Base-by-base conservation (phyloP, 2,329 filamentous ascomycete genomes). In the Aspergillus puulaauensis region DNA sequence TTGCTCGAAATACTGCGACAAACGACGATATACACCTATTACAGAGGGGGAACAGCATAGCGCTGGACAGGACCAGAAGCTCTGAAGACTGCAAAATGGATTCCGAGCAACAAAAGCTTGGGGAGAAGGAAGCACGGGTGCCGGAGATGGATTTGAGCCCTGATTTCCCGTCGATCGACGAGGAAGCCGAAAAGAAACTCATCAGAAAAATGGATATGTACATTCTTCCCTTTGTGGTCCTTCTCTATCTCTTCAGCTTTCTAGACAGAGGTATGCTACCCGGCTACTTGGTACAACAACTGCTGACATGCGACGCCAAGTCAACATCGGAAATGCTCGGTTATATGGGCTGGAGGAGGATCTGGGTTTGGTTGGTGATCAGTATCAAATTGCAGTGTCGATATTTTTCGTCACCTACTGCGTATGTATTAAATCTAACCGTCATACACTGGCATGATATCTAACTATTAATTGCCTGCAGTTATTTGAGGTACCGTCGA, bases 301-400 rank as follows among this genome's bases (percentile, higher is more conserved):
- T 54, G 17, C 60, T 69, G 45, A 65, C 51, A 19, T 12, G 47
- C 12, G 37, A 21, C 40, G 47, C 54, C 66, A 65, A 73, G 86
- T 90, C 53, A 91, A 91, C 68, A 91, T 91, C 61, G 86, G 87
- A 53, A 90, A 90, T 75, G 87, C 87, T 15, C 79, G 83, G 5
- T 78, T 90, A 4, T 89, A 88, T 64, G 80, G 81, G 1, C 65
- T 91, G 49, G 84, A 89, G 70, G 73, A 80, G 54, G 87, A 90
- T 61, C 77, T 90, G 4, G 77, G 80, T 14, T 74, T 91, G 59
- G 70, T 71, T 33, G 81, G 82, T n/a, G 80, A 83, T 56, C 86
- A 91, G 68, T 93, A 89, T 70, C 88, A 93, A 68, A 81, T 85
- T 27, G 81, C 83, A 21, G 84, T 89, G 2, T 87, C 84, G 7